Evolutionary conservation across 2,329 filamentous ascomycete genomes (phyloP).

Genomic region (Chrysoporthe austroafricana): DNA sequence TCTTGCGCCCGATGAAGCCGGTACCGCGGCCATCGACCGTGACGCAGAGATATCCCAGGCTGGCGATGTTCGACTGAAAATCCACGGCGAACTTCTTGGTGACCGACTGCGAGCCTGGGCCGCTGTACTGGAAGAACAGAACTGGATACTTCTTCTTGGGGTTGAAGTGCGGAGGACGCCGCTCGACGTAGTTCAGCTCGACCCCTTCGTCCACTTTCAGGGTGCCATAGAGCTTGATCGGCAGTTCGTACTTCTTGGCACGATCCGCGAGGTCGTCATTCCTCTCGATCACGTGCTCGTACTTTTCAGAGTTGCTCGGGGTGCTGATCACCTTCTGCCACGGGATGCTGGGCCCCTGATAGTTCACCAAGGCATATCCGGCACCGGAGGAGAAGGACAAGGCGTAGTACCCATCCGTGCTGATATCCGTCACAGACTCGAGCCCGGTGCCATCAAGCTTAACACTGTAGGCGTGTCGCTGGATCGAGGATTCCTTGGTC

Average conservation of each 20-base stretch:
- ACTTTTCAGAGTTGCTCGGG: conserved; percentile 66
- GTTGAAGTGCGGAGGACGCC: conserved; percentile 87
- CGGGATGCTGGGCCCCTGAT: conserved; percentile 82
- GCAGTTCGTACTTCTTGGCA: conserved; percentile 78
- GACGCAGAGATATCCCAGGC: conserved; percentile 88
- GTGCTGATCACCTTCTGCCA: conserved; percentile 91
- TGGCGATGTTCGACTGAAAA: conserved; percentile 88
- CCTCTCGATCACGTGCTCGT: conserved; percentile 75
- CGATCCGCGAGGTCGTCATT: conserved; percentile 72
- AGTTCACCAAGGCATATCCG: conserved; percentile 82
- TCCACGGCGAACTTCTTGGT: conserved; percentile 80
- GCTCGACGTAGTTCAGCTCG: conserved; percentile 74
- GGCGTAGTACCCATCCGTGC: conserved; percentile 75
- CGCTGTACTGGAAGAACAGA: conserved; percentile 92
- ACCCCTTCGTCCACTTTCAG: conserved; percentile 78
- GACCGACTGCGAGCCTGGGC: conserved; percentile 90
- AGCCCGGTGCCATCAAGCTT: conserved; percentile 78
- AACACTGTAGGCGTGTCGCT: conserved; percentile 91
- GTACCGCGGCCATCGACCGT: conserved; percentile 94
- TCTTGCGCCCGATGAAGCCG: conserved; percentile 83
- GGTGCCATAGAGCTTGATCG: conserved; percentile 79
- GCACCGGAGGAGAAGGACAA: conserved; percentile 83
- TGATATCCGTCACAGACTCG: conserved; percentile 73
- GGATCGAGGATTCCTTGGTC: conserved; percentile 84
- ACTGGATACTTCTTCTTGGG: conserved; percentile 86